Evolutionary conservation across 192 early-diverging fungal species (phyloP), one percentile per base, ranked within the genome.

Genomic region (Coemansia sp.): DNA sequence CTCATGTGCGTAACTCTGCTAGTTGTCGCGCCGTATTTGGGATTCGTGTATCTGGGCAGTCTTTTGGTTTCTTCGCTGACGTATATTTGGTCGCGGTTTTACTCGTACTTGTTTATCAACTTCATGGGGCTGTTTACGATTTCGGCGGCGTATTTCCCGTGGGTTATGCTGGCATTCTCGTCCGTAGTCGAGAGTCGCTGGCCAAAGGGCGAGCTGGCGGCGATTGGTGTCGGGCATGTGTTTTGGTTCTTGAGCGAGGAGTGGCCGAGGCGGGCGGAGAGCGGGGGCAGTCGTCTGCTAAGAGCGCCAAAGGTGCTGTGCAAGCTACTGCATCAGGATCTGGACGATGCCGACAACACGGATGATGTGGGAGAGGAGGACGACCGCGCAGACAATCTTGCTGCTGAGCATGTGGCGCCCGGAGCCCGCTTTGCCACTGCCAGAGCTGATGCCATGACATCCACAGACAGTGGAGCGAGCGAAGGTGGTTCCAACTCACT

Each of bases 231-330:
- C 6, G 96, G 96, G 5, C 98, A 99, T 83, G 73, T 96, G 15
- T 96, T 98, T 62, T 99, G 94, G 74, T 99, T 94, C 67, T 84
- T 97, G 27, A 93, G 94, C 56, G 96, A 98, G 63, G 93, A 97
- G 15, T 99, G 94, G 91, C 95, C 96, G 10, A 73, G 76, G 12
- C 78, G 89, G 59, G 82, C 73, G 38, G 85, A 86, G 25, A 91
- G 90, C 67, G 76, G 73, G 7, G 82, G 82, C 0, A 36, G 8
- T 6, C 38, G 62, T 10, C 37, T 61, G 9, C 39, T 84, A 19
- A 54, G 42, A 11, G 76, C 82, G 1, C 82, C 82, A 0, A 57
- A 36, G 10, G 31, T 66, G 24, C 71, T 83, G 36, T 77, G 79
- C 47, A 65, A 49, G 31, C 20, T 65, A 39, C 22, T 82, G n/a